phyloP scores from a whole-genome alignment of 306 rosid species.

The Geum urbanum region DNA sequence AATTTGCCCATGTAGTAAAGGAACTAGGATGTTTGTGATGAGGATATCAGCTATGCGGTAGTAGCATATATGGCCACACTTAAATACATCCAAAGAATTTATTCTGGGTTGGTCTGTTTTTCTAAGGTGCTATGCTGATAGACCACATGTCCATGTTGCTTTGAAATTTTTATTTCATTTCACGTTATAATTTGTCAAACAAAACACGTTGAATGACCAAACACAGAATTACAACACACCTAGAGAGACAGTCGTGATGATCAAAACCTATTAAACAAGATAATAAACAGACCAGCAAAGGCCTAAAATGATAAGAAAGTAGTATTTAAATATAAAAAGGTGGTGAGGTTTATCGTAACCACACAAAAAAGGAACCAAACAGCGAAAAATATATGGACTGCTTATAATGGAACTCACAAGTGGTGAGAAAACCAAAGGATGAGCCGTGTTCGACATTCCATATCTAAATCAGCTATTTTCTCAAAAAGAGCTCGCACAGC shows the following conservation, averaged over 20 bases:
- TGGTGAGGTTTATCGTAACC: not conserved
- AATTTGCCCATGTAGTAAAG: not conserved
- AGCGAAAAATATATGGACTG: not conserved
- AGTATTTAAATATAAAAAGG: not conserved
- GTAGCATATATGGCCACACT: not conserved
- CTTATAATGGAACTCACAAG: conserved; percentile 55
- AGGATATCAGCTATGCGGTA: not conserved
- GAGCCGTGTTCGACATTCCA: conserved; percentile 95
- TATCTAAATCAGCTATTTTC: conserved; percentile 86
- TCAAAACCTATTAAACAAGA: not conserved
- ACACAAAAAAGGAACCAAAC: too few relatives aligned
- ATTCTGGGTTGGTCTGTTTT: not conserved
- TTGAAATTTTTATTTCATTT: not conserved
- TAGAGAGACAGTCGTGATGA: not conserved
- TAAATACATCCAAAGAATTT: not conserved
- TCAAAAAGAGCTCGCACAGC: conserved; percentile 95
- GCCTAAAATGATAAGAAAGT: not conserved
- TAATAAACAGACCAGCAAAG: too few relatives aligned
- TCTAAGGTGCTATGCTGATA: not conserved
- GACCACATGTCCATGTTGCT: not conserved
- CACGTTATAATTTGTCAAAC: not conserved
- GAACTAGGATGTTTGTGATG: not conserved
- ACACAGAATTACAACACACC: not conserved
- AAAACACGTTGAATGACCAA: not conserved
- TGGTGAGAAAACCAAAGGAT: conserved; percentile 99